Evolutionary conservation across 352 stramenopile species (phyloP).

Genomic region (Pythium coloratum): DNA sequence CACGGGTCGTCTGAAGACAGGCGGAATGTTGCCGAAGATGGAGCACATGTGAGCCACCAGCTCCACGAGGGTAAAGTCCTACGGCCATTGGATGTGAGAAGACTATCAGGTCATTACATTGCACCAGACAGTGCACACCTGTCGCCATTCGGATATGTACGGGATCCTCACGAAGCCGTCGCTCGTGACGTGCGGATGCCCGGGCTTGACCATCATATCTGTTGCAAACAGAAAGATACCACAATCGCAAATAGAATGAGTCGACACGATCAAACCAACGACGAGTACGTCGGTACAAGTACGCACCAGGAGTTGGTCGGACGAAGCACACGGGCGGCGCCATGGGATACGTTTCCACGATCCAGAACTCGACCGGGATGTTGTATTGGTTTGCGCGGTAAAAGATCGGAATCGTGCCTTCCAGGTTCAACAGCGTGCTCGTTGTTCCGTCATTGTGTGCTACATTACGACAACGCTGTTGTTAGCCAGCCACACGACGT

Average conservation of each 20-base stretch:
- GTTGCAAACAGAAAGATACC: neutral
- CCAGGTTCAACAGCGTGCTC: slow-evolving; percentile 80
- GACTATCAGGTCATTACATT: neutral
- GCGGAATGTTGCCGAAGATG: slow-evolving; percentile 88
- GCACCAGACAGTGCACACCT: slow-evolving; percentile 24
- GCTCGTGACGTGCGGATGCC: slow-evolving; percentile 84
- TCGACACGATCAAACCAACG: no score
- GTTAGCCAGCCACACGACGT: neutral
- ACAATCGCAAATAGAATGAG: slow-evolving; percentile 1
- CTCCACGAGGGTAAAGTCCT: slow-evolving; percentile 84
- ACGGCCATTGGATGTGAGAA: neutral
- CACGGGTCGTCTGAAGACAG: slow-evolving; percentile 73
- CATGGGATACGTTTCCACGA: slow-evolving; percentile 83
- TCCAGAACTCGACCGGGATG: slow-evolving; percentile 89
- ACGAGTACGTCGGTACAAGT: neutral
- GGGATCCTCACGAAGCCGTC: slow-evolving; percentile 86
- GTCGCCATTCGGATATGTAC: slow-evolving; percentile 82
- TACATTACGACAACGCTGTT: slow-evolving; percentile 16
- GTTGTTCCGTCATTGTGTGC: slow-evolving; percentile 87
- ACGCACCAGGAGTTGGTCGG: slow-evolving; percentile 64
- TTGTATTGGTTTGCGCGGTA: slow-evolving; percentile 91
- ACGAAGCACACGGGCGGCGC: slow-evolving; percentile 86
- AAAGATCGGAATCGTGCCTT: slow-evolving; percentile 91
- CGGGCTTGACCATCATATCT: slow-evolving; percentile 88
- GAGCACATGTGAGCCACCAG: slow-evolving; percentile 87